phyloP scores from a whole-genome alignment of 2,329 filamentous ascomycete species.

The Uncinocarpus reesii region DNA sequence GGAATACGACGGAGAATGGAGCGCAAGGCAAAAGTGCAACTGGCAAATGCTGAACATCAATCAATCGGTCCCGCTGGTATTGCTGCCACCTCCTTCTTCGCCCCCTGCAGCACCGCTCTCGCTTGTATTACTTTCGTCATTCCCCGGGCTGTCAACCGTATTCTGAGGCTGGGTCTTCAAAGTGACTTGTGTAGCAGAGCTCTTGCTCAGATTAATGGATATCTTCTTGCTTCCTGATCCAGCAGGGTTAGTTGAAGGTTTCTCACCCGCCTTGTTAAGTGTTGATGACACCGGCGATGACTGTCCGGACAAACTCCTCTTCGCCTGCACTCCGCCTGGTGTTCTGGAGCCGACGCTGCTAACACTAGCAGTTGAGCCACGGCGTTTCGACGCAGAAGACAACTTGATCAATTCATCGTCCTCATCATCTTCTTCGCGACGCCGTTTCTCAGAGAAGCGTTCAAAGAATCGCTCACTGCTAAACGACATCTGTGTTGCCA shows the following conservation, averaged over 20 bases:
- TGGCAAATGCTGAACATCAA: background rate
- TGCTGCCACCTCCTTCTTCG: background rate
- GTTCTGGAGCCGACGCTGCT: slow-evolving; percentile 22
- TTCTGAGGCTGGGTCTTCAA: slow-evolving; percentile 15
- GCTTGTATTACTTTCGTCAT: background rate
- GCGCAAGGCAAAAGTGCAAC: background rate
- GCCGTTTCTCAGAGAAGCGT: slow-evolving; percentile 60
- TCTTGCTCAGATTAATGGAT: slow-evolving; percentile 31
- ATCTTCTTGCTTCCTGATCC: slow-evolving; percentile 32
- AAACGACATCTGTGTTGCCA: slow-evolving; percentile 6
- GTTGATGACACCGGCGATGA: slow-evolving; percentile 21
- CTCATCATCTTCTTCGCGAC: slow-evolving; percentile 77
- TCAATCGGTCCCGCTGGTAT: background rate
- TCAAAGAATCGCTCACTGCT: slow-evolving; percentile 3
- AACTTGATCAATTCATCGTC: slow-evolving; percentile 86
- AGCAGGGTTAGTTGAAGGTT: slow-evolving; percentile 2
- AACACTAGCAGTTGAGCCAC: slow-evolving; percentile 31
- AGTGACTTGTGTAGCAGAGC: slow-evolving; percentile 9
- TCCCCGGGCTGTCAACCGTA: background rate
- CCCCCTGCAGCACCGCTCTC: background rate
- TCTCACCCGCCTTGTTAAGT: background rate
- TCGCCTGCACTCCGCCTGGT: slow-evolving; percentile 26
- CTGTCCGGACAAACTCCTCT: slow-evolving; percentile 23
- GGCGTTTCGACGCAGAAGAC: slow-evolving; percentile 42
- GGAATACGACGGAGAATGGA: background rate